phyloP scores from a whole-genome alignment of 129 eudicot species.

The carrot (Daucus carota) region DH1_v3.0 NC_030384.2:25132501-25133000 shows the following conservation, averaged over 20 bases:
- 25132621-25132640: background rate
- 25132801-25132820: background rate
- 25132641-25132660: background rate
- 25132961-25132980: background rate
- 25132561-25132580: background rate
- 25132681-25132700: background rate
- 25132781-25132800: background rate
- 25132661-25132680: background rate
- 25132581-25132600: background rate
- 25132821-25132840: background rate
- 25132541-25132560: background rate
- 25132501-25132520: too few relatives aligned
- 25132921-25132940: background rate
- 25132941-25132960: background rate
- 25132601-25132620: background rate
- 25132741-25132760: background rate
- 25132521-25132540: background rate
- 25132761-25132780: background rate
- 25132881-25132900: background rate
- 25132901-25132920: background rate
- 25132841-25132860: constrained; percentile 6
- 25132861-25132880: background rate
- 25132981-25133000: constrained; percentile 1
- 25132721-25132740: background rate
- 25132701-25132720: background rate